phyloP scores from a whole-genome alignment of 306 rosid genomes.

The Luffa aegyptiaca region DNA sequence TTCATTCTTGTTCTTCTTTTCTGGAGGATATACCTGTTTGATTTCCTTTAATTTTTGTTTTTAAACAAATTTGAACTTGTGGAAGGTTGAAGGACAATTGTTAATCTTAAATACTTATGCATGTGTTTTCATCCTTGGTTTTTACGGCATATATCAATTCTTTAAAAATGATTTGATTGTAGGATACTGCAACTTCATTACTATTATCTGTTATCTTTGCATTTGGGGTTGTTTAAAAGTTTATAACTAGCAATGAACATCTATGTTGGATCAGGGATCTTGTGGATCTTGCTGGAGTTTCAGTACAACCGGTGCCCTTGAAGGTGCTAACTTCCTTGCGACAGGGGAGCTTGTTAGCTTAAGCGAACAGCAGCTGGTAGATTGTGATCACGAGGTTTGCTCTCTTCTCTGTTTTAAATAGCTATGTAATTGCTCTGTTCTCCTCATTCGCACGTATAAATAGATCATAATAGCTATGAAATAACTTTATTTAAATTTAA shows the following conservation, averaged over 20 bases:
- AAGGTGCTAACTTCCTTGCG: slow-evolving; percentile 85
- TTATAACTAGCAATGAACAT: background rate
- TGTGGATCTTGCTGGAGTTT: slow-evolving; percentile 99
- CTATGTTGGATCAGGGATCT: slow-evolving; percentile 45
- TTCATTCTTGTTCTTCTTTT: background rate
- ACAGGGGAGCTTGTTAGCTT: slow-evolving; percentile 83
- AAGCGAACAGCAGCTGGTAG: slow-evolving; percentile 96
- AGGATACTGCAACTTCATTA: background rate
- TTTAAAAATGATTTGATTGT: background rate
- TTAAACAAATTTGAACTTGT: background rate
- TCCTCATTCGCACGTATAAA: background rate
- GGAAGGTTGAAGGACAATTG: background rate
- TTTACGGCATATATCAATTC: background rate
- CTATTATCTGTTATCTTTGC: background rate
- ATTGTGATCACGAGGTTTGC: slow-evolving; percentile 90
- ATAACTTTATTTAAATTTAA: background rate
- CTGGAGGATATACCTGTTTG: background rate
- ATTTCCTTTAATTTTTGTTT: background rate
- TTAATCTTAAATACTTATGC: background rate
- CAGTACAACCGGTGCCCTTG: slow-evolving; percentile 87
- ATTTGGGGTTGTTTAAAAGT: background rate
- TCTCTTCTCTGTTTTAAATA: background rate
- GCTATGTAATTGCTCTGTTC: background rate
- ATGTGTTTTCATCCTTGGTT: background rate
- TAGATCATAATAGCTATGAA: background rate